Evolutionary conservation across 192 early-diverging fungal species (phyloP).

Genomic region (Gamsiella multidivaricata): DNA sequence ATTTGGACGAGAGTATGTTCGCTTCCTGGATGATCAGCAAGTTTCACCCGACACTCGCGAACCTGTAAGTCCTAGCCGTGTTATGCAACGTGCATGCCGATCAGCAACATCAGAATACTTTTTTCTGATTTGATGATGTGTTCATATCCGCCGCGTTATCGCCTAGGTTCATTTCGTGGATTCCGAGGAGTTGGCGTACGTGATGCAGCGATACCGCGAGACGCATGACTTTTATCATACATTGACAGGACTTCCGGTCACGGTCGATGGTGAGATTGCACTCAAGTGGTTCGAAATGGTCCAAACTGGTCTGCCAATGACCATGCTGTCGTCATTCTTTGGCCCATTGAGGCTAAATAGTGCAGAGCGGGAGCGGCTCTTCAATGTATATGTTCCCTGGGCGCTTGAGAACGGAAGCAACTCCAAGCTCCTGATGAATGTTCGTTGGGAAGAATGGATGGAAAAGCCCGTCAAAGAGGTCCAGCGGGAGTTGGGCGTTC

Average conservation of each 20-base stretch:
- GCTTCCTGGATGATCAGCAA: slow-evolving; percentile 81
- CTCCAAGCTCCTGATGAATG: slow-evolving; percentile 84
- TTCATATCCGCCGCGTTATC: too few relatives aligned
- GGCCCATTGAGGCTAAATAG: slow-evolving; percentile 79
- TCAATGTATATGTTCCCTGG: slow-evolving; percentile 88
- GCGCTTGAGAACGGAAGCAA: slow-evolving; percentile 84
- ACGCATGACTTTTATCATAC: slow-evolving; percentile 96
- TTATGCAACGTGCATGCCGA: background rate
- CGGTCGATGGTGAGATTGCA: slow-evolving; percentile 91
- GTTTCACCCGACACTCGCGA: slow-evolving; percentile 86
- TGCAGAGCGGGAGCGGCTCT: slow-evolving; percentile 71
- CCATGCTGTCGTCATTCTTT: slow-evolving; percentile 81
- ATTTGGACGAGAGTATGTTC: slow-evolving; percentile 89
- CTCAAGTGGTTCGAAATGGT: slow-evolving; percentile 95
- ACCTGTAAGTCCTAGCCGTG: slow-evolving; percentile 59
- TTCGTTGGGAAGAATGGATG: slow-evolving; percentile 90
- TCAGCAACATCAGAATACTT: too few relatives aligned
- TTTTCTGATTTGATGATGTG: too few relatives aligned
- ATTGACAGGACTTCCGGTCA: slow-evolving; percentile 81
- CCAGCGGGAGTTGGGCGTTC: slow-evolving; percentile 80
- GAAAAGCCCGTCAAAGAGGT: slow-evolving; percentile 73
- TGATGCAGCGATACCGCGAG: slow-evolving; percentile 93
- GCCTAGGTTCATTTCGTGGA: slow-evolving; percentile 85
- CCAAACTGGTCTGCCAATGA: slow-evolving; percentile 93
- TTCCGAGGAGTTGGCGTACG: slow-evolving; percentile 91